A percentile compares a stretch with the other conserved stretches of the same genome.
Conservation (phyloP, 2,329 filamentous ascomycete species). For the Dothistroma pini region DNA sequence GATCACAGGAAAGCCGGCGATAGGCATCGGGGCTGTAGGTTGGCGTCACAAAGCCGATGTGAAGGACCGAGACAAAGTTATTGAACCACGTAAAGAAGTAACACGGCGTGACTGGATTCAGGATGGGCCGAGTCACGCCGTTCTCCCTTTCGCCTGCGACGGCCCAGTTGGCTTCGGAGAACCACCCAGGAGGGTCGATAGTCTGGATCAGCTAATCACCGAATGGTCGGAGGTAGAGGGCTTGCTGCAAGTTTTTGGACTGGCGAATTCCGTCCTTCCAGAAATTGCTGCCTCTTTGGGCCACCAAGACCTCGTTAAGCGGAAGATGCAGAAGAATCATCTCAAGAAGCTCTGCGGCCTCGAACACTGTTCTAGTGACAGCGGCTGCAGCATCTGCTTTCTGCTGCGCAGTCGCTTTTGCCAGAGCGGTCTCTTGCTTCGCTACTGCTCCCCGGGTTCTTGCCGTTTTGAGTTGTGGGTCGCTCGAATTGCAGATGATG, state of each 20-base stretch:
- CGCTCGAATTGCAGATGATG: too few species aligned
- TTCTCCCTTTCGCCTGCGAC: background rate
- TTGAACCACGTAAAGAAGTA: background rate
- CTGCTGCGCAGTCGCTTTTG: too few species aligned
- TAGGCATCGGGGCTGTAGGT: background rate
- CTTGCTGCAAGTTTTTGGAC: background rate
- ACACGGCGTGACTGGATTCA: background rate
- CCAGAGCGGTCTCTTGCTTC: too few species aligned
- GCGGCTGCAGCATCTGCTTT: background rate
- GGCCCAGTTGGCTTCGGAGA: too few species aligned
- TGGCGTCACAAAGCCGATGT: background rate
- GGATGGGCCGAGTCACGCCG: background rate
- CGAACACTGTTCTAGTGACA: slow-evolving; percentile 1
- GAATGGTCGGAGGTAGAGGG: background rate
- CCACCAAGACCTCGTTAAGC: background rate
- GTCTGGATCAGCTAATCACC: background rate
- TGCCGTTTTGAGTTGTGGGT: background rate
- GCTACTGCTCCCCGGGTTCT: background rate
- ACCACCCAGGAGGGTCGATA: too few species aligned
- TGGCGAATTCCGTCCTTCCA: background rate
- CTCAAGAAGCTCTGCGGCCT: slow-evolving; percentile 10
- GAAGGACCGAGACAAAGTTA: background rate
- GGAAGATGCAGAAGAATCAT: slow-evolving; percentile 8
- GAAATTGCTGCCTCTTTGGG: background rate
- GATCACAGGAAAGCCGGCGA: background rate